These are phyloP conservation scores for Xylariaceae sp. DNA, from an alignment of 2,329 filamentous ascomycete genomes.

Conservation along the genomic window DNA sequence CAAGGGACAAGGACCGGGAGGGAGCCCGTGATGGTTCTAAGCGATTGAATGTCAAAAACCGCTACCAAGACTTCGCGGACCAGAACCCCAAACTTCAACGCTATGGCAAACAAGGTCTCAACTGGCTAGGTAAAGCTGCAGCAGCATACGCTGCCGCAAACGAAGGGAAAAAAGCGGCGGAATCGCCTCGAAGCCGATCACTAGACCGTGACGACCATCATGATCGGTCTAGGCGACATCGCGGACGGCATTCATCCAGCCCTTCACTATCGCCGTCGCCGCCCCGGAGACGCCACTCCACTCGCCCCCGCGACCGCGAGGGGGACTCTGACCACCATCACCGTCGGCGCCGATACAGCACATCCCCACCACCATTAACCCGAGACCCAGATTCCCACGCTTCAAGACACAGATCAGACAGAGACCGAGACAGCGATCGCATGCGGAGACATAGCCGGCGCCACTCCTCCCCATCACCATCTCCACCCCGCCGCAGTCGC, in stretches of 20 bases:
- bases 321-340: conserved; percentile 9
- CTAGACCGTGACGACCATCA: conserved; percentile 20
- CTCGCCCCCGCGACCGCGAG: conserved; percentile 14
- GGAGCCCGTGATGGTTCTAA: conserved; percentile 7
- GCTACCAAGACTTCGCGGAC: conserved; percentile 21
- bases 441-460: conserved; percentile 7
- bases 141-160: conserved; percentile 30
- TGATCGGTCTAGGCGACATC: conserved; percentile 20
- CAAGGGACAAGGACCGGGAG: conserved; percentile 13
- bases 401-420: conserved; percentile 4
- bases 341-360: conserved; percentile 9
- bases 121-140: conserved; percentile 30
- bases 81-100: conserved; percentile 28
- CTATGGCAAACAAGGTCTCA: conserved; percentile 29
- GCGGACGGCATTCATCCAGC: conserved; percentile 23
- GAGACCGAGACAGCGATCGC: conserved; percentile 19
- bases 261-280: conserved; percentile 27
- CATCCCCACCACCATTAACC: conserved; percentile 18
- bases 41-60: conserved; percentile 15
- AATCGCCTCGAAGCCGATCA: conserved; percentile 18
- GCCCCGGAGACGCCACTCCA: conserved; percentile 20
- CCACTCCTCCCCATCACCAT: conserved; percentile 22
- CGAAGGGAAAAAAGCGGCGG: conserved; percentile 10
- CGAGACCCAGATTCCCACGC: conserved; percentile 17
- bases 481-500: conserved; percentile 16